Conservation (phyloP, 805 yeast species). For the Kregervanrija pseudodelftensis region DNA sequence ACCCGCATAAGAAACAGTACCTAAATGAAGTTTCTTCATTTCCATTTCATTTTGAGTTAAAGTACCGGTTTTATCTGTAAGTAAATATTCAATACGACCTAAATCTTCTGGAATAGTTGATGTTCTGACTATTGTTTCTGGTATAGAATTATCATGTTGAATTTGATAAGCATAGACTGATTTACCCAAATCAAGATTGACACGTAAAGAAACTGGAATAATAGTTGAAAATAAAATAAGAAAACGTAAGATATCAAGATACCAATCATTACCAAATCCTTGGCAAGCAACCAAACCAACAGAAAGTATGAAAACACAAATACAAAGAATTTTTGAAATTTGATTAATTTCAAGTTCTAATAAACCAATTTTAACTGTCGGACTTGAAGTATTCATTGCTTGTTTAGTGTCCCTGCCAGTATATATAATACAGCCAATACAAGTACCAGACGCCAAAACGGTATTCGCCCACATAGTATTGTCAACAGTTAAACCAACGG, state of each 20-base stretch:
- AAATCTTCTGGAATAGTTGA: conserved; percentile 97
- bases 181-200: conserved; percentile 90
- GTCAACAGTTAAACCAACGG: conserved; percentile 70
- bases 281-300: conserved; percentile 71
- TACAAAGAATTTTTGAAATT: conserved; percentile 81
- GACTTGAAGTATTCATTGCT: conserved; percentile 82
- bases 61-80: conserved; percentile 96
- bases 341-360: conserved; percentile 86
- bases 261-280: conserved; percentile 74
- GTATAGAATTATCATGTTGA: conserved; percentile 75
- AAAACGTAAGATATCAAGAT: conserved; percentile 83
- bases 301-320: conserved; percentile 74
- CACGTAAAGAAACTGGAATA: conserved; percentile 92
- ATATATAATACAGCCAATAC: conserved; percentile 80
- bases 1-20: conserved; percentile 85
- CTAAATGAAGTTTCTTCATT: conserved; percentile 84
- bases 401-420: conserved; percentile 94
- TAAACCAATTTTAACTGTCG: conserved; percentile 84
- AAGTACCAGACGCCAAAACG: conserved; percentile 89
- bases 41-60: conserved; percentile 98
- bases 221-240: conserved; percentile 89
- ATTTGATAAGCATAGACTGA: conserved; percentile 94
- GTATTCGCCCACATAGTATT: conserved; percentile 98
- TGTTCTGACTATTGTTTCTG: conserved; percentile 88
- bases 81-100: conserved; percentile 88